Conservation (phyloP, 306 rosid species). For the Ceratonia siliqua region DNA sequence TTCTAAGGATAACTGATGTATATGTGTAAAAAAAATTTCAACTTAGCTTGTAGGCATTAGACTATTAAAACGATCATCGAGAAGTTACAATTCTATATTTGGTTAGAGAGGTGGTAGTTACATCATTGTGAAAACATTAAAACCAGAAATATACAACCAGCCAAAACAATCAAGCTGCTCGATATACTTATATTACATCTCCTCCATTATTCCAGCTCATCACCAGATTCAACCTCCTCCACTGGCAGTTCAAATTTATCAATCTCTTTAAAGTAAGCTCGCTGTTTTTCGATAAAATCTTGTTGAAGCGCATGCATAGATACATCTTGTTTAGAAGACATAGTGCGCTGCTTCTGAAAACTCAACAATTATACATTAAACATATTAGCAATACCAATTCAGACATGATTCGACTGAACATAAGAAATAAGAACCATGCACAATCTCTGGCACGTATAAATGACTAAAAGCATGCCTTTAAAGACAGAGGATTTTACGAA, state of each 20-base stretch:
- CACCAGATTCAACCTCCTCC: constrained; percentile 65
- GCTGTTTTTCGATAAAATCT: constrained; percentile 66
- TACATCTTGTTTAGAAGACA: constrained; percentile 24
- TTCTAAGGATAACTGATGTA: not conserved
- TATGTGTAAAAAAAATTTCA: not conserved
- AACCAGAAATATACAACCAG: constrained; percentile 38
- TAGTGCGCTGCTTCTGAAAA: constrained; percentile 50
- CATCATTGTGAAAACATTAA: constrained; percentile 9
- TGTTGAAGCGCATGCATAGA: constrained; percentile 39
- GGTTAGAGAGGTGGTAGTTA: constrained; percentile 12
- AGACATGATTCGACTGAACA: not conserved
- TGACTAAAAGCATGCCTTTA: not conserved
- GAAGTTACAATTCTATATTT: constrained; percentile 18
- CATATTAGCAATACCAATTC: constrained; percentile 9
- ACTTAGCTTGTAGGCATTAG: constrained; percentile 15
- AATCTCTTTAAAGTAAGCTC: constrained; percentile 69
- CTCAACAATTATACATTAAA: not conserved
- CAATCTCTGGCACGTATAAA: not conserved
- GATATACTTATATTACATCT: constrained; percentile 1
- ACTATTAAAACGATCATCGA: not conserved
- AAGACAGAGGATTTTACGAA: not conserved
- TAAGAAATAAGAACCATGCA: constrained; percentile 14
- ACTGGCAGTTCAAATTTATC: constrained; percentile 66
- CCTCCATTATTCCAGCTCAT: constrained; percentile 49
- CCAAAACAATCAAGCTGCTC: constrained; percentile 20